Percentiles rank a stretch among this genome's conserved stretches.
phyloP scores from a whole-genome alignment of 148 eudicot genomes.

The Persicaria tinctoria region DNA sequence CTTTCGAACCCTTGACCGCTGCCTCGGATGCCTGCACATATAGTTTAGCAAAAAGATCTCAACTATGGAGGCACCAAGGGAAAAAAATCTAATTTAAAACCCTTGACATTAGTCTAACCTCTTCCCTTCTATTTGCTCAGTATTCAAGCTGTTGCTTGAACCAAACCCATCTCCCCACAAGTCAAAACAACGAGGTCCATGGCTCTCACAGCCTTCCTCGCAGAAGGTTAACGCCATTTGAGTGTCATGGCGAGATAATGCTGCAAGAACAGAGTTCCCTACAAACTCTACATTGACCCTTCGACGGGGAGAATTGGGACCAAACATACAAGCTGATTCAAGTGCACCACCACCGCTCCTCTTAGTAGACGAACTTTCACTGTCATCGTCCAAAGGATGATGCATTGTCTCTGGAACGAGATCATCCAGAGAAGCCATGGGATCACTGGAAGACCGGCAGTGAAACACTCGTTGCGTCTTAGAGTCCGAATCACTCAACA shows the following conservation, averaged over 20 bases:
- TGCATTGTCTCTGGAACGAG: slow-evolving; percentile 18
- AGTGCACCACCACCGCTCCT: slow-evolving; percentile 24
- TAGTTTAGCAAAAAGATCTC: background rate
- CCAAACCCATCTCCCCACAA: slow-evolving; percentile 17
- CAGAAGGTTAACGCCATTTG: slow-evolving; percentile 23
- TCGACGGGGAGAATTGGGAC: slow-evolving; percentile 66
- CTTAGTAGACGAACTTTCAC: slow-evolving; percentile 17
- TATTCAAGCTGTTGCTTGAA: slow-evolving; percentile 27
- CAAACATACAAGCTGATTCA: slow-evolving; percentile 39
- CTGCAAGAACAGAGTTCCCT: slow-evolving; percentile 37
- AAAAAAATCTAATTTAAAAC: no score
- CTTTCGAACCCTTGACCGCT: slow-evolving; percentile 64
- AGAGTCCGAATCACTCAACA: slow-evolving; percentile 42
- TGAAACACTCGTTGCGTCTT: slow-evolving; percentile 23
- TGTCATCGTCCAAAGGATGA: slow-evolving; percentile 13
- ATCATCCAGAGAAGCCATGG: slow-evolving; percentile 29
- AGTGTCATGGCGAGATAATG: slow-evolving; percentile 38
- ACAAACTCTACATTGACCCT: slow-evolving; percentile 30
- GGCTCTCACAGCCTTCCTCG: slow-evolving; percentile 18
- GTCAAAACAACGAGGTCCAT: slow-evolving; percentile 24
- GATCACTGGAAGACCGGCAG: slow-evolving; percentile 51
- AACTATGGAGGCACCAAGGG: background rate
- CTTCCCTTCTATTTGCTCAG: slow-evolving; percentile 31
- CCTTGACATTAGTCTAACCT: slow-evolving; percentile 25
- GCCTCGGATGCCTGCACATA: slow-evolving; percentile 59